Percentiles rank a stretch among this genome's conserved stretches.
phyloP scores from a whole-genome alignment of 2,329 filamentous ascomycete species.

The Colletotrichum tropicale region DNA sequence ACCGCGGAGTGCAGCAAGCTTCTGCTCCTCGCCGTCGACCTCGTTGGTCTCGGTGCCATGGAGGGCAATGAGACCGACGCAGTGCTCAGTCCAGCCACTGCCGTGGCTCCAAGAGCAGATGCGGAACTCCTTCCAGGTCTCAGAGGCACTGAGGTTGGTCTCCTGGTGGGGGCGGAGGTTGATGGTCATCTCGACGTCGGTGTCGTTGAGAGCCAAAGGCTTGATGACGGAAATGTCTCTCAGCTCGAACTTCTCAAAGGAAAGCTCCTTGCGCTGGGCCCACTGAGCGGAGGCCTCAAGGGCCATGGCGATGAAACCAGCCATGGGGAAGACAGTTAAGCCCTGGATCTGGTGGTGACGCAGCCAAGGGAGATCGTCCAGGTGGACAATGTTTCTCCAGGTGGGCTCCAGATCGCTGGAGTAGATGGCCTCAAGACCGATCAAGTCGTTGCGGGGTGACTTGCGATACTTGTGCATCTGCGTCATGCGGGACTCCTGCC shows the following conservation, averaged over 20 bases:
- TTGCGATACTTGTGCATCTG: constrained; percentile 44
- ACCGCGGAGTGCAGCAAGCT: constrained; percentile 26
- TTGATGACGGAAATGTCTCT: constrained; percentile 50
- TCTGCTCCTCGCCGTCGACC: constrained; percentile 39
- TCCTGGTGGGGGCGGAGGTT: constrained; percentile 47
- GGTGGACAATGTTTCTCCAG: constrained; percentile 52
- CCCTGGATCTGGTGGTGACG: constrained; percentile 64
- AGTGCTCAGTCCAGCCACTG: constrained; percentile 63
- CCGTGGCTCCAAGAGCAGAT: constrained; percentile 58
- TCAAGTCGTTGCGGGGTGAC: constrained; percentile 46
- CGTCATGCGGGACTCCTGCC: constrained; percentile 51
- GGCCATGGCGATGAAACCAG: constrained; percentile 57
- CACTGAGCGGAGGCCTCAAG: constrained; percentile 47
- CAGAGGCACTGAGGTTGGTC: constrained; percentile 42
- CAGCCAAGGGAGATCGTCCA: constrained; percentile 60
- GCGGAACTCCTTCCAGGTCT: constrained; percentile 59
- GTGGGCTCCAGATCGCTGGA: constrained; percentile 49
- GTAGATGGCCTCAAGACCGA: constrained; percentile 48
- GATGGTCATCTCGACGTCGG: constrained; percentile 55
- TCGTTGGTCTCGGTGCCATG: constrained; percentile 39
- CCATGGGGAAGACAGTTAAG: constrained; percentile 58
- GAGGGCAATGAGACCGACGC: constrained; percentile 54
- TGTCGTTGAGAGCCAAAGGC: constrained; percentile 51
- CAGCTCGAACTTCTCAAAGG: constrained; percentile 48
- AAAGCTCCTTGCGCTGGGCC: constrained; percentile 25